phyloP scores from a whole-genome alignment of 2,329 filamentous ascomycete genomes.

The Scleromitrula shiraiana region DNA sequence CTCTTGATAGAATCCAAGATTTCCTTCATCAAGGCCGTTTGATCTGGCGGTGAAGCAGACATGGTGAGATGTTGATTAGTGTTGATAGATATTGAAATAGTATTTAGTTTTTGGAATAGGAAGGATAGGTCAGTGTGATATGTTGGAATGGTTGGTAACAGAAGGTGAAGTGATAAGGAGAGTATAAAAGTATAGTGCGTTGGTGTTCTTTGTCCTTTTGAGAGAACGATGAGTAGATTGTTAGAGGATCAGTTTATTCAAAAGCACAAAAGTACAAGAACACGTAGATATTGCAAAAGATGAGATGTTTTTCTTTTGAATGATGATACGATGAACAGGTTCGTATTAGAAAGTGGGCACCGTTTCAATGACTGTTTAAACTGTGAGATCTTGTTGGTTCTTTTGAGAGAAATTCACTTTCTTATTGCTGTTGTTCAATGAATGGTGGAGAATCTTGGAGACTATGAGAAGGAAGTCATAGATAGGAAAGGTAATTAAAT shows the following conservation, averaged over 20 bases:
- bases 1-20: conserved; percentile 47
- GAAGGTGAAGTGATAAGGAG: no score
- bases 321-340: neutral
- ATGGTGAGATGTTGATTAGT: neutral
- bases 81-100: neutral
- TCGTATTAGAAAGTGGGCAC: conserved; percentile 4
- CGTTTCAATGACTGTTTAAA: neutral
- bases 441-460: neutral
- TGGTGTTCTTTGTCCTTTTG: neutral
- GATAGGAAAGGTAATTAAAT: no score
- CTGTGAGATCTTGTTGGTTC: neutral
- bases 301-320: neutral
- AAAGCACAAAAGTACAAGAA: neutral
- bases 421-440: neutral
- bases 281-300: neutral
- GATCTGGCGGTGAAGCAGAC: conserved; percentile 19
- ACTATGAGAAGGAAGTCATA: no score
- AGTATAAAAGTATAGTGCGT: no score
- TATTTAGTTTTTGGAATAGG: neutral
- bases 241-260: neutral
- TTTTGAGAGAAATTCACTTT: neutral
- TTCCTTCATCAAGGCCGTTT: conserved; percentile 38
- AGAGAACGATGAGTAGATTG: no score
- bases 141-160: no score
- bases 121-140: no score